phyloP scores from a whole-genome alignment of 2,329 filamentous ascomycete species.

The Microdochium bolleyi region DNA sequence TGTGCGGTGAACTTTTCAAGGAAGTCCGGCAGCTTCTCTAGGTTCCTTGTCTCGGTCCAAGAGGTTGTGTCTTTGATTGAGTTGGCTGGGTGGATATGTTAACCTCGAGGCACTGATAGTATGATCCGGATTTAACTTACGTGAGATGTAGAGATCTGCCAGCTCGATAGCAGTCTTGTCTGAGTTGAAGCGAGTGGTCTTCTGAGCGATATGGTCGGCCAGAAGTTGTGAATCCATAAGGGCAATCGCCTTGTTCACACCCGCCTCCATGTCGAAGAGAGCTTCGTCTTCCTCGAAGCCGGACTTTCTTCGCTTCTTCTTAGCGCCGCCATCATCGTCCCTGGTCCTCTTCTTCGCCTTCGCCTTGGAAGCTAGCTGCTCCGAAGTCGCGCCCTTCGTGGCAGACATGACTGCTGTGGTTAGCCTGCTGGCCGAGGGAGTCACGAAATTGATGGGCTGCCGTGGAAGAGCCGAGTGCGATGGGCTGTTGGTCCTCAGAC shows the following conservation, averaged over 20 bases:
- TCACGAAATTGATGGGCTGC: no score
- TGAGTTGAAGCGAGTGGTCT: constrained; percentile 67
- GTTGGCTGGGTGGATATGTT: constrained; percentile 40
- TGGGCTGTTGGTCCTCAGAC: no score
- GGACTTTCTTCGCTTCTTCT: constrained; percentile 48
- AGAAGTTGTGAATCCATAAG: constrained; percentile 77
- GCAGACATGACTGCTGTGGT: constrained; percentile 7
- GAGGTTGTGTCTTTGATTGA: constrained; percentile 73
- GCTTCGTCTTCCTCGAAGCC: constrained; percentile 46
- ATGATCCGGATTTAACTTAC: constrained; percentile 39
- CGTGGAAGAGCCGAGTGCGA: no score
- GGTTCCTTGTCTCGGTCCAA: constrained; percentile 57
- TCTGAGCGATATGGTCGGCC: constrained; percentile 78
- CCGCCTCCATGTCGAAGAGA: constrained; percentile 58
- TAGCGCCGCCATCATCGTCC: constrained; percentile 34
- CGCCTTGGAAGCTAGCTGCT: constrained; percentile 14
- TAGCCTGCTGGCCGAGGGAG: background rate
- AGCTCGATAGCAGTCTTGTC: constrained; percentile 80
- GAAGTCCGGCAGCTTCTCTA: constrained; percentile 71
- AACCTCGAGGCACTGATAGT: constrained; percentile 3
- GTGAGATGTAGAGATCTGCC: constrained; percentile 71
- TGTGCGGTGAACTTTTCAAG: constrained; percentile 59
- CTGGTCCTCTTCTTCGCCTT: constrained; percentile 47
- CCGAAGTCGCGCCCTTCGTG: constrained; percentile 7
- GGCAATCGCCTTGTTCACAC: constrained; percentile 72